Conservation (phyloP, 768 basidiomycete genomes). For the Agrocybe praecox region DNA sequence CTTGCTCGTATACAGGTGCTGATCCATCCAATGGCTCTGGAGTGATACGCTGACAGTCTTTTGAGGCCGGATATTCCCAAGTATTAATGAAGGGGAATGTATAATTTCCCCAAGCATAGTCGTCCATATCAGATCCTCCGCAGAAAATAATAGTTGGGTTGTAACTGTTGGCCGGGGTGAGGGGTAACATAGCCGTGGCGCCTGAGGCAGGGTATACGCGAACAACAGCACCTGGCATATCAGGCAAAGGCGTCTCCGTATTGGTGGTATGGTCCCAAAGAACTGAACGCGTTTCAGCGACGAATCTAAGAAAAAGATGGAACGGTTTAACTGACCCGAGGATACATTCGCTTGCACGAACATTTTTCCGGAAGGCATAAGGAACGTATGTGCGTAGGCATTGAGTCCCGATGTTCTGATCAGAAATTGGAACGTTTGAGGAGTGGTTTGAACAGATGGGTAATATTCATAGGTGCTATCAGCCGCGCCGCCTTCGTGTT, state of each 20-base stretch:
- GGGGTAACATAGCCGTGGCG: constrained; percentile 86
- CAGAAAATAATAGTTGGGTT: constrained; percentile 87
- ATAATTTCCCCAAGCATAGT: constrained; percentile 77
- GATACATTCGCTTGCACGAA: constrained; percentile 85
- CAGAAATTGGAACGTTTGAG: constrained; percentile 67
- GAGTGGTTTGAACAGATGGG: constrained; percentile 54
- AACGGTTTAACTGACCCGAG: constrained; percentile 51
- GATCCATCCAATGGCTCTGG: constrained; percentile 81
- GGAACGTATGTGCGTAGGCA: constrained; percentile 72
- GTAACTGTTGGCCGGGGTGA: constrained; percentile 89
- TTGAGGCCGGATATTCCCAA: constrained; percentile 68
- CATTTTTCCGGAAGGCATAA: constrained; percentile 78
- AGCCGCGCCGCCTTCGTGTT: constrained; percentile 66
- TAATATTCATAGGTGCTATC: constrained; percentile 87
- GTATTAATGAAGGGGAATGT: constrained; percentile 74
- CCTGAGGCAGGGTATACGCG: constrained; percentile 92
- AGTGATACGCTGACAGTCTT: constrained; percentile 80
- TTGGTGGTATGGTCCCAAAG: constrained; percentile 47
- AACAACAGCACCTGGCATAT: constrained; percentile 73
- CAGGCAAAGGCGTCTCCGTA: constrained; percentile 62
- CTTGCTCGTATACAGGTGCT: constrained; percentile 59
- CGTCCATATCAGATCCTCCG: constrained; percentile 83
- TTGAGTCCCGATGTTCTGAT: constrained; percentile 75
- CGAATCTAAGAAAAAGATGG: not conserved
- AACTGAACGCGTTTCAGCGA: constrained; percentile 16